phyloP scores from a whole-genome alignment of 257 asterid genomes.

The Solanum stenotomum region DNA sequence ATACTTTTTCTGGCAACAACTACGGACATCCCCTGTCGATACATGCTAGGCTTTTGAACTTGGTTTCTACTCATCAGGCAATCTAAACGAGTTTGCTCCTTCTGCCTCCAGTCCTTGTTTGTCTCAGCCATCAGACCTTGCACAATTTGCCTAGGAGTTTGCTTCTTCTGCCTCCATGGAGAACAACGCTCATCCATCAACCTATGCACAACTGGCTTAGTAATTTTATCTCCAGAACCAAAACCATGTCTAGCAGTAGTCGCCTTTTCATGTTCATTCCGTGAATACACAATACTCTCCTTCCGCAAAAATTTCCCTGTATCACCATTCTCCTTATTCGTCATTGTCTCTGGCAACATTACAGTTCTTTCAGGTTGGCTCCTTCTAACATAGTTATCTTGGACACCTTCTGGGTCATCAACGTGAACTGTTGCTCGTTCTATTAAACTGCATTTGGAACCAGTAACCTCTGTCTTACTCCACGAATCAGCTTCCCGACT shows the following conservation, averaged over 20 bases:
- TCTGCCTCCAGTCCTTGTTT: conserved; percentile 40
- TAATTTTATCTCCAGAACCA: not conserved
- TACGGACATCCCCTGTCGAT: conserved; percentile 10
- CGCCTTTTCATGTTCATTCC: conserved; percentile 17
- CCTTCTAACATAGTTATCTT: not conserved
- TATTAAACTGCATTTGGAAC: not conserved
- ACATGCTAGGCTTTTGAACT: conserved; percentile 1
- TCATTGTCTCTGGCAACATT: not conserved
- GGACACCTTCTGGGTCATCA: conserved; percentile 11
- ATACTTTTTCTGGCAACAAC: conserved; percentile 22
- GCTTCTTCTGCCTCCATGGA: conserved; percentile 35
- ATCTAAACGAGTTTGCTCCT: conserved; percentile 16
- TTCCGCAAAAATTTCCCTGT: not conserved
- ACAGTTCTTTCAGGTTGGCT: not conserved
- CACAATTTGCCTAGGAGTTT: conserved; percentile 13
- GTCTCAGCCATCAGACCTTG: conserved; percentile 43
- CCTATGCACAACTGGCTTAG: conserved; percentile 32
- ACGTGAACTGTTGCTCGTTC: not conserved
- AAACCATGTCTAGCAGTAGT: conserved; percentile 4
- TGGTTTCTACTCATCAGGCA: conserved; percentile 8
- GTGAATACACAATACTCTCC: conserved; percentile 8
- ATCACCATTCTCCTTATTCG: not conserved
- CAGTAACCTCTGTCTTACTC: not conserved
- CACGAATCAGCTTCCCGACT: not conserved
- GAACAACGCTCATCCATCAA: conserved; percentile 37